Percentiles rank a stretch among this genome's conserved stretches.
phyloP scores from a whole-genome alignment of 257 asterid genomes.

The Gentiana dahurica region DNA sequence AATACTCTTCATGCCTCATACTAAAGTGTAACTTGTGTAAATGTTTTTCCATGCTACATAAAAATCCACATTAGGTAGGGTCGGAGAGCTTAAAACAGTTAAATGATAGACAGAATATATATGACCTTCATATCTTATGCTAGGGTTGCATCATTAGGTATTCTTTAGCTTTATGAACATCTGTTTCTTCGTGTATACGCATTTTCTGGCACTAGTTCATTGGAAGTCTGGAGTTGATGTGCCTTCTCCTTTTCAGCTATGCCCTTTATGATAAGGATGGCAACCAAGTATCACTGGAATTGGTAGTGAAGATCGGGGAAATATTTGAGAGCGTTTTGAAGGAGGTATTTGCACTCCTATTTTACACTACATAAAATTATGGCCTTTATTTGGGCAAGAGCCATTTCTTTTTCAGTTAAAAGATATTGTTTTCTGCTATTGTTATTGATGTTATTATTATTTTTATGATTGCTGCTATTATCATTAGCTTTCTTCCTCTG shows the following conservation, averaged over 20 bases:
- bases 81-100: too few relatives aligned
- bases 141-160: too few relatives aligned
- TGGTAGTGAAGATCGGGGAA: slow-evolving; percentile 79
- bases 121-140: too few relatives aligned
- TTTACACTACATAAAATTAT: not conserved
- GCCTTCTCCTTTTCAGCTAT: slow-evolving; percentile 40
- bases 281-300: slow-evolving; percentile 80
- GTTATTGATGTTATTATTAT: not conserved
- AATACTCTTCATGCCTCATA: too few relatives aligned
- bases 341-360: slow-evolving; percentile 38
- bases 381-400: too few relatives aligned
- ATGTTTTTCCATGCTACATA: too few relatives aligned
- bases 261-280: slow-evolving; percentile 92
- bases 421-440: not conserved
- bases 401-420: not conserved
- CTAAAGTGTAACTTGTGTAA: too few relatives aligned
- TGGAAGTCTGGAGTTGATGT: not conserved
- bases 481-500: not conserved
- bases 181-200: too few relatives aligned
- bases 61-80: too few relatives aligned
- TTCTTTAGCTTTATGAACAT: too few relatives aligned
- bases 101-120: too few relatives aligned
- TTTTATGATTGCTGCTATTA: not conserved
- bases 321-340: slow-evolving; percentile 76
- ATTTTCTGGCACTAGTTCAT: too few relatives aligned